These are phyloP conservation scores for Exophiala oligosperma DNA, from an alignment of 2,329 filamentous ascomycete species.

Conservation along the genomic window DNA sequence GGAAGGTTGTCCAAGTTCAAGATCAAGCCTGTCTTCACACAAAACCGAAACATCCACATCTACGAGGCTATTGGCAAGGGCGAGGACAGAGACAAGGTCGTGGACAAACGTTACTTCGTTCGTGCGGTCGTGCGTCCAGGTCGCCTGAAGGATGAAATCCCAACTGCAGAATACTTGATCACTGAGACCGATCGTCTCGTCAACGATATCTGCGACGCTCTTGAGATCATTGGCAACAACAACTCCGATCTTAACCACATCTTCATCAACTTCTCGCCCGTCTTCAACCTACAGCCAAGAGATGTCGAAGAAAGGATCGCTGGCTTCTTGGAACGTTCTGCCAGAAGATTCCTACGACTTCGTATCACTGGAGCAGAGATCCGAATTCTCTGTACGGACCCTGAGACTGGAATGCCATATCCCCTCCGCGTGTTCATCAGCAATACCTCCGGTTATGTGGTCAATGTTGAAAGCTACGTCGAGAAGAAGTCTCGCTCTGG, in stretches of 20 bases:
- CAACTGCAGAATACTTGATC: constrained; percentile 96
- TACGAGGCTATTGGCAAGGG: constrained; percentile 96
- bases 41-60: constrained; percentile 98
- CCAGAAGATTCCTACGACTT: constrained; percentile 90
- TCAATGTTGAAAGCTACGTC: constrained; percentile 95
- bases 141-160: constrained; percentile 92
- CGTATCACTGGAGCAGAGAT: constrained; percentile 97
- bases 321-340: constrained; percentile 95
- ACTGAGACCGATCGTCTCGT: constrained; percentile 95
- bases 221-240: constrained; percentile 99
- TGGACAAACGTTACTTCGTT: constrained; percentile 90
- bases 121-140: constrained; percentile 93
- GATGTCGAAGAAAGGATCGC: constrained; percentile 92
- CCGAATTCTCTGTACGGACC: constrained; percentile 95
- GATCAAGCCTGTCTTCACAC: constrained; percentile 97
- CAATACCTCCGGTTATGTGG: constrained; percentile 97
- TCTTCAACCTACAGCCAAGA: constrained; percentile 85
- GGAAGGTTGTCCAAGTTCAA: constrained; percentile 93
- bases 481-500: constrained; percentile 98
- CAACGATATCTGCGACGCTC: constrained; percentile 94
- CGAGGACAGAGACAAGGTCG: constrained; percentile 74
- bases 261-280: constrained; percentile 98
- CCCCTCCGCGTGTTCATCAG: constrained; percentile 95
- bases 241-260: constrained; percentile 99
- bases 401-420: constrained; percentile 77